phyloP scores from a whole-genome alignment of 1,284 basidiomycete species.

The Rugosomyces carneus region DNA sequence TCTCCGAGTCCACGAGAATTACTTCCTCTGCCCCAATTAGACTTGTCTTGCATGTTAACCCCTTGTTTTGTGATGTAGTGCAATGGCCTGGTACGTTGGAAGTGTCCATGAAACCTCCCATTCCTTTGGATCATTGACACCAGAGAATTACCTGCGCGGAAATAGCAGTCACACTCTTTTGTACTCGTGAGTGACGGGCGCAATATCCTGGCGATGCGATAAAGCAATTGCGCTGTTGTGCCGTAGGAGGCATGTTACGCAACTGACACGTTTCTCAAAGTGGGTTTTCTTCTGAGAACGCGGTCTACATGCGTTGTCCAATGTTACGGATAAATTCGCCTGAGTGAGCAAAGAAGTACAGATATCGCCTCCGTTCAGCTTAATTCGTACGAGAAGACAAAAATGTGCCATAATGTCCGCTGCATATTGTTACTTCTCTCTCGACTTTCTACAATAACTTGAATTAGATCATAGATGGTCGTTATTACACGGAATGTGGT shows the following conservation, averaged over 20 bases:
- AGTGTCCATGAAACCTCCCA: not conserved
- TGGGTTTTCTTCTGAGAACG: conserved; percentile 32
- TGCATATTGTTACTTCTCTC: conserved; percentile 11
- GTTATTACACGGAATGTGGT: conserved; percentile 65
- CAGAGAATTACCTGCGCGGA: too few relatives aligned
- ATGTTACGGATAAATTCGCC: conserved; percentile 18
- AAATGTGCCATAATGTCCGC: conserved; percentile 76
- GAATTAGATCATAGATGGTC: conserved; percentile 67
- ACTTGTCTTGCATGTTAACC: not conserved
- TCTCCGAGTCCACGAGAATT: too few relatives aligned
- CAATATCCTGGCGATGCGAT: not conserved
- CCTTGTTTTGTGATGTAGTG: not conserved
- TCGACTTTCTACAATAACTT: conserved; percentile 10
- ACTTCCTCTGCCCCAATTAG: not conserved
- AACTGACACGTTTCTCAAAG: conserved; percentile 34
- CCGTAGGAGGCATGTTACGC: conserved; percentile 26
- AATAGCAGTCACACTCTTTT: too few relatives aligned
- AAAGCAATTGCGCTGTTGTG: conserved; percentile 5
- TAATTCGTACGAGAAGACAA: conserved; percentile 17
- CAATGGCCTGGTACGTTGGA: not conserved
- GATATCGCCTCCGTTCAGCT: conserved; percentile 5
- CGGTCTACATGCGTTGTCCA: conserved; percentile 31
- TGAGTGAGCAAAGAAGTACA: not conserved
- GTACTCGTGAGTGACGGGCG: not conserved
- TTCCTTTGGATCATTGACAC: not conserved